Conservation (phyloP, 2,329 filamentous ascomycete genomes). For the Aschersonia sp. region DNA sequence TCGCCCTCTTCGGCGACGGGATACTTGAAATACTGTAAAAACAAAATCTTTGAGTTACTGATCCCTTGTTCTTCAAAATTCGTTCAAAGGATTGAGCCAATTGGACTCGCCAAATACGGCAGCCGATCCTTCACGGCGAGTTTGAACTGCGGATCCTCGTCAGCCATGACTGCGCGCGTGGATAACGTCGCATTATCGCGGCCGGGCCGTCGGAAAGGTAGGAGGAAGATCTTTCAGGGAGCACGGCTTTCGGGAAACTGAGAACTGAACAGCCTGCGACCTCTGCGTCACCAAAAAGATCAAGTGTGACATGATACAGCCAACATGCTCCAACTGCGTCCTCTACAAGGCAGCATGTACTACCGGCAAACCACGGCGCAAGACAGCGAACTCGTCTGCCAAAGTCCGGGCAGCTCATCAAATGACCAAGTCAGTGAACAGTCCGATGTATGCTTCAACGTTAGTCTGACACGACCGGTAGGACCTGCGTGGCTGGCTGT, state of each 20-base stretch:
- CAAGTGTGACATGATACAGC: constrained; percentile 28
- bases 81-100: neutral
- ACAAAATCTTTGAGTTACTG: neutral
- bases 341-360: constrained; percentile 25
- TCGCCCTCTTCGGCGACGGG: no score
- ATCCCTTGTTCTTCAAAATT: neutral
- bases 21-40: neutral
- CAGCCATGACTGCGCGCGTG: neutral
- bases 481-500: neutral
- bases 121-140: neutral
- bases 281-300: constrained; percentile 31
- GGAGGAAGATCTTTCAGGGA: neutral
- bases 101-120: neutral
- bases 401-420: neutral
- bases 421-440: neutral
- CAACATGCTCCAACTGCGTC: constrained; percentile 26
- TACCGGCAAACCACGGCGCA: constrained; percentile 11
- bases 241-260: neutral
- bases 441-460: neutral
- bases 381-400: constrained; percentile 3
- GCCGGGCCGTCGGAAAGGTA: constrained; percentile 2
- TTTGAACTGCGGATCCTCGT: neutral
- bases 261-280: constrained; percentile 19
- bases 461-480: neutral
- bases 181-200: neutral